Conservation (phyloP, 106 monocot species). For the Acanthochlamys bracteata region DNA sequence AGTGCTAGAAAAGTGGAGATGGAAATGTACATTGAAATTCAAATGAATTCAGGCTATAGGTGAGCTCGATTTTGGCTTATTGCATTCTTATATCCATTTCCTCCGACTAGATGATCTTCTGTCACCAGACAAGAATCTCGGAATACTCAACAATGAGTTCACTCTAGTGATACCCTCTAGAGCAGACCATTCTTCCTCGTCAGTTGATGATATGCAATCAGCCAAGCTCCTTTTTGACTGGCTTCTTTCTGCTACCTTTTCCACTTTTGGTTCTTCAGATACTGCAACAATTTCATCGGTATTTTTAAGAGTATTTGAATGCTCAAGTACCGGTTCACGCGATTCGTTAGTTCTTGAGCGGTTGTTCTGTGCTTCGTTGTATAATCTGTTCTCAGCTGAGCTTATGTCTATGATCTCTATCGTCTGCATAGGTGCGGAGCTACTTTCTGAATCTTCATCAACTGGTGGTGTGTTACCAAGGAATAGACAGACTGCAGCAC, state of each 20-base stretch:
- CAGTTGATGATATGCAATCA: slow-evolving; percentile 47
- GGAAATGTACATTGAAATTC: too few relatives aligned
- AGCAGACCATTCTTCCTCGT: slow-evolving; percentile 91
- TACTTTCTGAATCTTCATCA: slow-evolving; percentile 10
- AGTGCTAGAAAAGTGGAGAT: too few relatives aligned
- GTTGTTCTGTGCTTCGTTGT: slow-evolving; percentile 3
- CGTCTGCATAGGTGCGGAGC: background rate
- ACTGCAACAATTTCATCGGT: slow-evolving; percentile 40
- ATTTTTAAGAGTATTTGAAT: slow-evolving; percentile 5
- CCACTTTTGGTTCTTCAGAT: slow-evolving; percentile 23
- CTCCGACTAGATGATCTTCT: background rate
- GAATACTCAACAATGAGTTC: slow-evolving; percentile 71
- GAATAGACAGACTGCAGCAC: slow-evolving; percentile 72
- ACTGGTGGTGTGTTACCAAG: slow-evolving; percentile 19
- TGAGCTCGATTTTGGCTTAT: background rate
- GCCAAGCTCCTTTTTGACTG: slow-evolving; percentile 66
- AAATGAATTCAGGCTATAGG: too few relatives aligned
- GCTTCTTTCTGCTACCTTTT: slow-evolving; percentile 27
- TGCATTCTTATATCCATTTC: background rate
- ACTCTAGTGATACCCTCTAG: slow-evolving; percentile 79
- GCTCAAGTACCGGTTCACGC: slow-evolving; percentile 12
- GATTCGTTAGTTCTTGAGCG: background rate
- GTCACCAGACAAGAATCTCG: slow-evolving; percentile 33
- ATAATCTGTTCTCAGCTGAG: background rate
- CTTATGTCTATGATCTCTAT: background rate